These are phyloP conservation scores for Cokeromyces recurvatus DNA, from an alignment of 371 early-diverging fungal species.

Conservation along the genomic window DNA sequence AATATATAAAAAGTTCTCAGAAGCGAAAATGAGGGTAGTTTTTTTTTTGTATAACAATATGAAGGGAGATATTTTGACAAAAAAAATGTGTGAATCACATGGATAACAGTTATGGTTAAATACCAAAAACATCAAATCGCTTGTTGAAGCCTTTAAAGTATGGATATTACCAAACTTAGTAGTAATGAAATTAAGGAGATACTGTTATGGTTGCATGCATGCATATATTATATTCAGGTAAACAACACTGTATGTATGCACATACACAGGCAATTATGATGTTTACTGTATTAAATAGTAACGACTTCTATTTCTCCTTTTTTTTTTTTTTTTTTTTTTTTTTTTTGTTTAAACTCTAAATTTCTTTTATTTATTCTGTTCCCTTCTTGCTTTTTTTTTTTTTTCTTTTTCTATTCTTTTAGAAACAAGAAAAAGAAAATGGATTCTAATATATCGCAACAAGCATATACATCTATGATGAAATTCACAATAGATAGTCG, in stretches of 20 bases:
- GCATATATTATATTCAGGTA: no score
- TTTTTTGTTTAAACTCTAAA: neutral
- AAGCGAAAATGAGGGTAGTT: neutral
- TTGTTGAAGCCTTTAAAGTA: no score
- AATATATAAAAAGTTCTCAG: neutral
- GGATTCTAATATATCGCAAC: conserved; percentile 33
- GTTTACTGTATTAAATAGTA: no score
- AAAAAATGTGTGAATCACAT: neutral
- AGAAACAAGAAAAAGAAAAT: conserved; percentile 5
- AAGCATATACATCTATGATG: conserved; percentile 48
- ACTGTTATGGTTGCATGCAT: no score
- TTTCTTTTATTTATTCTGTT: neutral
- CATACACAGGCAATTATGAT: no score
- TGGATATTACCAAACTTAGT: no score
- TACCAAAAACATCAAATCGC: no score
- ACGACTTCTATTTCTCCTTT: no score
- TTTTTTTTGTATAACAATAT: no score
- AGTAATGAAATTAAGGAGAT: no score
- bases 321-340: conserved; percentile 1
- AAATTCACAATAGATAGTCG: conserved; percentile 46
- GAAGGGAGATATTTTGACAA: conserved; percentile 2
- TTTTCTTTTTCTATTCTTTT: neutral
- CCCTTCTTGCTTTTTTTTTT: neutral
- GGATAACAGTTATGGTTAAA: no score
- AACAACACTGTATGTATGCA: no score